Conservation (phyloP, 2,329 filamentous ascomycete genomes). For the Emmonsiellopsis sp. region DNA sequence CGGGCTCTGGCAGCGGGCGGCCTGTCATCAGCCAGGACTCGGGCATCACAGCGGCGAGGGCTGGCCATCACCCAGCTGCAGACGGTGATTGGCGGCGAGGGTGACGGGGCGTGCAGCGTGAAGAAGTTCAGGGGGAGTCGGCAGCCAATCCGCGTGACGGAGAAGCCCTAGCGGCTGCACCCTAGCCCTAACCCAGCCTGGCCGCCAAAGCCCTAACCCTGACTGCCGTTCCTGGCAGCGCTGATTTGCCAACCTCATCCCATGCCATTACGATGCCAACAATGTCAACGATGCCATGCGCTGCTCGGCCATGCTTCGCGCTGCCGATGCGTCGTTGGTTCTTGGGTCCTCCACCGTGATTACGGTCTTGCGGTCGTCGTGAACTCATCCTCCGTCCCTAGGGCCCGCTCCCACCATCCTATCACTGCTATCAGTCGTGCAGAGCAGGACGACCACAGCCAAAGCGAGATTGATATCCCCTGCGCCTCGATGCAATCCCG, state of each 20-base stretch:
- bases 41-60: slow-evolving; percentile 6
- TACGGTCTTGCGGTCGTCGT: neutral
- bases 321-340: neutral
- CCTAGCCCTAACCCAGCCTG: neutral
- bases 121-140: slow-evolving; percentile 13
- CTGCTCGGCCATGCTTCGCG: neutral
- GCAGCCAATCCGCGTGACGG: slow-evolving; percentile 7
- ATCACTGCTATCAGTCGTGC: neutral
- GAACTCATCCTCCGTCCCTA: neutral
- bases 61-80: neutral
- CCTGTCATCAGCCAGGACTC: neutral
- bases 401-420: neutral
- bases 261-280: too few species aligned
- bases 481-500: neutral
- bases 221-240: neutral
- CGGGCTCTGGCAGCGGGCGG: neutral
- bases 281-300: neutral
- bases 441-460: neutral
- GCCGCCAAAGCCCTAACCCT: neutral
- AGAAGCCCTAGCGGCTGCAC: slow-evolving; percentile 4
- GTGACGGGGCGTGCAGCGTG: slow-evolving; percentile 19
- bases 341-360: neutral
- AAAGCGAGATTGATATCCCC: neutral
- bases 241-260: neutral
- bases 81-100: slow-evolving; percentile 12